Evolutionary conservation across 495 filamentous ascomycete species (phyloP), one percentile per base, ranked within the genome.

Genomic region (Xylaria flabelliformis): DNA sequence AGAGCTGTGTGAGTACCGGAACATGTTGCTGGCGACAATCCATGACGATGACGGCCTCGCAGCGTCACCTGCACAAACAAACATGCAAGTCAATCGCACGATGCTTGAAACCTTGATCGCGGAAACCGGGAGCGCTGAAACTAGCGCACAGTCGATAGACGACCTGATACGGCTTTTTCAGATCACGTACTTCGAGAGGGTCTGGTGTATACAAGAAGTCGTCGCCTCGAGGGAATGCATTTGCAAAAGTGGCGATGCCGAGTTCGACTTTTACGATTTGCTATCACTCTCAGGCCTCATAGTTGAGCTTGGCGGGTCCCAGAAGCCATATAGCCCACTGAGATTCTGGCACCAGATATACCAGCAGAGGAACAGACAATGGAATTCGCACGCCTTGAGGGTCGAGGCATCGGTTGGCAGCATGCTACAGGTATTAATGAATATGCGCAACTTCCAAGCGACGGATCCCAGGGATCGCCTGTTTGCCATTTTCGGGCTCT

Each of bases 191-290:
- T 72, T 74, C 44, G 24, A 50, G 29, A 71, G 72, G 3, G 61
- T 74, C 19, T 74, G 72, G 72, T 74, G 72, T 63, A 64, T 74
- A 32, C 69, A 74, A 72, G 72, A 73, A 41, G 67, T 74, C 19
- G 68, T 74, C 17, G 69, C 56, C 7, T 73, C 72, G 1, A 70
- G 42, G 64, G 19, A 51, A 4, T 74, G 72, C 32, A 73, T 72
- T 24, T 42, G 68, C 39, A 65, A 73, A 58, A 72, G 72, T 56
- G 72, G 71, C 29, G 59, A 73, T 15, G 34, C 67, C 32, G 70
- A 74, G 41, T 72, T 72, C 26, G 34, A 74, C 19, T 73, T 74
- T 36, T 51, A 42, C 36, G 21, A 67, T 44, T 34, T 74, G 12
- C 58, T 74, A 21, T 59, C 70, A 15, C 41, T 64, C 41, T 21